Evolutionary conservation across 2,329 filamentous ascomycete species (phyloP), one percentile per base, ranked within the genome.

Genomic region (Aspergillus oerlinghausenensis): DNA sequence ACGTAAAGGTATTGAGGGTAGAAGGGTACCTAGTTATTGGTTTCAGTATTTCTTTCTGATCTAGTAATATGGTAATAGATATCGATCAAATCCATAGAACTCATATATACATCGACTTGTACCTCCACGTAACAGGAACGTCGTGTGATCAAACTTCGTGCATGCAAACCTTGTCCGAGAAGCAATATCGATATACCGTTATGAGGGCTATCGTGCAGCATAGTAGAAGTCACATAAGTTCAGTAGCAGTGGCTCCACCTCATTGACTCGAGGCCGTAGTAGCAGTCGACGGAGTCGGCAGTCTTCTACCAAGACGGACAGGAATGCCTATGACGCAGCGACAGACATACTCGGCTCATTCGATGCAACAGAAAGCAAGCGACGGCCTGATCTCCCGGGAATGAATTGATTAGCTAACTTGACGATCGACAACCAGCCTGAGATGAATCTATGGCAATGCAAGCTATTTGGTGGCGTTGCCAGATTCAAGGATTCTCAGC

Each of bases 211-310:
- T 52, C 55, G 57, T 42, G 56, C 29, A 4, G 49, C 28, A 55
- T 23, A 3, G 52, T 51, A 10, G 57, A 52, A 28, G 55, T 55
- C 25, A 43, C 52, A 53, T 59, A 59, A 42, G 38, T 57, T 8
- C 57, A n/a, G 50, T 32, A 4, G 52, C 55, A 1, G 59, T 58
- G 14, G 35, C 49, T 11, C 40, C 57, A n/a, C 54, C 57, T 19
- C 57, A 61, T 47, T 55, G 43, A 23, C 49, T 53, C 2, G 59
- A 49, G n/a, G 54, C 25, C 14, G n/a, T 9, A 19, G 32, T 52
- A 4, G 57, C 56, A 1, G 40, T 49, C 7, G 61, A 55, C 10
- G 9, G 28, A 4, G 28, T 29, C 28, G 9, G 28, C 28, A 29
- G 28, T 29, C 28, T 29, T 29, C 10, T 29, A 29, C 9, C 3